Conservation (phyloP, 768 basidiomycete species). For the Paxillus ammoniavirescens region DNA sequence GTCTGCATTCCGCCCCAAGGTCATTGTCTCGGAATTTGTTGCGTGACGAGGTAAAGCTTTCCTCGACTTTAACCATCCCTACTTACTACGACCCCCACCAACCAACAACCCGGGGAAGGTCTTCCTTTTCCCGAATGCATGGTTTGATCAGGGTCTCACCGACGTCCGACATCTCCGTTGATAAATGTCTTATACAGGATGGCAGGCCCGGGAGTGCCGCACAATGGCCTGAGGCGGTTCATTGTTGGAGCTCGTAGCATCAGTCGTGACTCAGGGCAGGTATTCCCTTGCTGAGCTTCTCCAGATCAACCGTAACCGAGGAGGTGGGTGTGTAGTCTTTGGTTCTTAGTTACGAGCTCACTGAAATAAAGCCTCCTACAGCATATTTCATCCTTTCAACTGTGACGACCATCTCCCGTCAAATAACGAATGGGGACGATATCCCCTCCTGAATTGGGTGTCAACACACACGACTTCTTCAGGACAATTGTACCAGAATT, state of each 20-base stretch:
- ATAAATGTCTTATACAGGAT: too few relatives aligned
- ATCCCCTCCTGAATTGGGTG: not conserved
- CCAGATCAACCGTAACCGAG: too few relatives aligned
- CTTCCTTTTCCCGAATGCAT: not conserved
- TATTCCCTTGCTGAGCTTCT: too few relatives aligned
- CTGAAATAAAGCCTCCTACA: not conserved
- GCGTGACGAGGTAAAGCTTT: slow-evolving; percentile 6
- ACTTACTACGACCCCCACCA: not conserved
- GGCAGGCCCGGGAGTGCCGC: slow-evolving; percentile 4
- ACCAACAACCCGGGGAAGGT: not conserved
- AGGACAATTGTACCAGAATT: not conserved
- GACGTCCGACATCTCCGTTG: not conserved
- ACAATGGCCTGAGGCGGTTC: slow-evolving; percentile 1
- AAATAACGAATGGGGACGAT: not conserved
- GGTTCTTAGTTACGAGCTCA: not conserved
- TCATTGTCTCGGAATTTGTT: slow-evolving; percentile 8
- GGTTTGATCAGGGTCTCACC: slow-evolving; percentile 4
- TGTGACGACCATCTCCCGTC: slow-evolving; percentile 1
- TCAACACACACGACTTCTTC: not conserved
- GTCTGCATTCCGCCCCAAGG: slow-evolving; percentile 15
- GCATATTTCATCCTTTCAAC: slow-evolving; percentile 4
- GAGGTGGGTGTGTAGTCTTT: not conserved
- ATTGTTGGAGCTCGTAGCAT: too few relatives aligned
- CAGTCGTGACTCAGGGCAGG: too few relatives aligned
- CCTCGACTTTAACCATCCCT: not conserved